Evolutionary conservation across 305 asterid species (phyloP).

Genomic region (Salvia sclarea): DNA sequence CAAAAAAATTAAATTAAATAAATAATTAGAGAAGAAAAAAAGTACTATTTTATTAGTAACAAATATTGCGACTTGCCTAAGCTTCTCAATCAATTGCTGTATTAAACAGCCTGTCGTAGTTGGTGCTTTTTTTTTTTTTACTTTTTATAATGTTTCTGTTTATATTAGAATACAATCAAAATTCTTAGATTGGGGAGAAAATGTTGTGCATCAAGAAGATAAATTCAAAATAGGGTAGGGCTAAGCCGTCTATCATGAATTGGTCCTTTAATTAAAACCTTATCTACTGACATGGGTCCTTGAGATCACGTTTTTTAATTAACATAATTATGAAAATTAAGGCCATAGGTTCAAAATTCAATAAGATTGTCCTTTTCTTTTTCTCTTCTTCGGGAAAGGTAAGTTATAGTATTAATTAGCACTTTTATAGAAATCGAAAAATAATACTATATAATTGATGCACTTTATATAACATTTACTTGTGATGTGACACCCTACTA

Average conservation of each 20-base stretch:
- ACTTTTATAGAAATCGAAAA: background rate
- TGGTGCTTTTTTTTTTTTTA: conserved; percentile 17
- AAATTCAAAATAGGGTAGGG: conserved; percentile 17
- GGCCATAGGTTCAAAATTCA: background rate
- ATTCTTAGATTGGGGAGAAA: conserved; percentile 14
- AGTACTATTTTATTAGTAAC: background rate
- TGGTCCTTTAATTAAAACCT: conserved; percentile 3
- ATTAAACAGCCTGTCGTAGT: conserved; percentile 43
- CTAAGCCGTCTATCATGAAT: conserved; percentile 22
- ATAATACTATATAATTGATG: background rate
- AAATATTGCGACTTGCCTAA: conserved; percentile 34
- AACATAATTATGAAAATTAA: background rate
- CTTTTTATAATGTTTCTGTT: background rate
- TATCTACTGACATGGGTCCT: conserved; percentile 10
- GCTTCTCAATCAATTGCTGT: conserved; percentile 37
- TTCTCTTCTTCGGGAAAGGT: background rate
- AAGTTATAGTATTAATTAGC: background rate
- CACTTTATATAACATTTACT: background rate
- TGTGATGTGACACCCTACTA: background rate
- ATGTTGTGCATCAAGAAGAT: background rate
- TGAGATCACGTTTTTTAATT: background rate
- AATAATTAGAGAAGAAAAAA: conserved; percentile 19
- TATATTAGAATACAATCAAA: background rate
- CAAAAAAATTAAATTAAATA: background rate
- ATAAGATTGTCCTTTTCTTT: background rate